A percentile compares a stretch with the other conserved stretches of the same genome.
Evolutionary conservation across 2,329 filamentous ascomycete species (phyloP).

Genomic region (Trichoderma guizhouense): DNA sequence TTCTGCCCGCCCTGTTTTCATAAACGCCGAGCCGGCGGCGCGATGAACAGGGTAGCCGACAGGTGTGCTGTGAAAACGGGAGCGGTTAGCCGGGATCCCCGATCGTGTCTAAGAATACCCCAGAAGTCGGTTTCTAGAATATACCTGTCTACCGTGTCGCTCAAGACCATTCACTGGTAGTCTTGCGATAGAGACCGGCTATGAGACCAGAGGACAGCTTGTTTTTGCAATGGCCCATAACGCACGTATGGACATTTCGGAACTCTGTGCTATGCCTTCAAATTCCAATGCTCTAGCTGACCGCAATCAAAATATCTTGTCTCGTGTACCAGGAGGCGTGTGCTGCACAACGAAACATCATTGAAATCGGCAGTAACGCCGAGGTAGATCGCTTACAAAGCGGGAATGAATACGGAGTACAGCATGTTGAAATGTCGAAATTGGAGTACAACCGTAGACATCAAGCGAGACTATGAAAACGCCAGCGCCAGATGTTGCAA

Average conservation of each 20-base stretch:
- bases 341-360: background rate
- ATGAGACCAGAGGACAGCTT: too few species aligned
- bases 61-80: background rate
- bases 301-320: background rate
- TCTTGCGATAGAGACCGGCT: background rate
- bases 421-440: background rate
- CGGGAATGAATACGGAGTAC: background rate
- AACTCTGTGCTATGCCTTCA: background rate
- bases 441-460: background rate
- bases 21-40: background rate
- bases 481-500: background rate
- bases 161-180: background rate
- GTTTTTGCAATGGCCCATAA: background rate
- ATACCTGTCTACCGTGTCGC: background rate
- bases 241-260: background rate
- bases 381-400: background rate
- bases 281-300: background rate
- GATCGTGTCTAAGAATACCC: background rate
- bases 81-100: background rate
- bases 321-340: background rate
- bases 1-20: background rate
- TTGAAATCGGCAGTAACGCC: background rate
- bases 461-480: background rate
- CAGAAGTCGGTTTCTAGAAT: background rate
- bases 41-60: background rate